Conservation (phyloP, 2,329 filamentous ascomycete genomes). For the Microcyclospora tardicrescens region DNA sequence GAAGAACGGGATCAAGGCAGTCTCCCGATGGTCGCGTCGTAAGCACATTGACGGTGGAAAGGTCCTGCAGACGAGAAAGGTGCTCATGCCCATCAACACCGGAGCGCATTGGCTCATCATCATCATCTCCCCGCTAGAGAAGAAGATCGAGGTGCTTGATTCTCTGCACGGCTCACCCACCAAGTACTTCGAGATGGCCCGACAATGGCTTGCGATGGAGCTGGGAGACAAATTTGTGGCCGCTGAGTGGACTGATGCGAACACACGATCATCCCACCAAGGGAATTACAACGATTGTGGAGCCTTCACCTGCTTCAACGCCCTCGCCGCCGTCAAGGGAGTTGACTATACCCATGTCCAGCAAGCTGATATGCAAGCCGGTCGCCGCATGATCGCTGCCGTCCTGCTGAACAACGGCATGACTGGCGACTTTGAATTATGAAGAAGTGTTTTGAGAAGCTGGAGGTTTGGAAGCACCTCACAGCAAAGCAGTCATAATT, state of each 20-base stretch:
- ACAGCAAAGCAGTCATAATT: too few species aligned
- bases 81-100: slow-evolving; percentile 54
- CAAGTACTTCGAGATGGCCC: slow-evolving; percentile 13
- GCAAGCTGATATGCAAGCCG: slow-evolving; percentile 13
- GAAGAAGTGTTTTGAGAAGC: neutral
- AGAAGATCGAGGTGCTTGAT: slow-evolving; percentile 56
- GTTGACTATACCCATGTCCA: slow-evolving; percentile 23
- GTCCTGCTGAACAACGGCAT: slow-evolving; percentile 57
- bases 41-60: slow-evolving; percentile 46
- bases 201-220: slow-evolving; percentile 46
- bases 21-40: slow-evolving; percentile 45
- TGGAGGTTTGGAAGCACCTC: too few species aligned
- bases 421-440: slow-evolving; percentile 39
- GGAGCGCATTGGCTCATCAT: slow-evolving; percentile 59
- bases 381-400: slow-evolving; percentile 44
- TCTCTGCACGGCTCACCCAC: slow-evolving; percentile 36
- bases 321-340: slow-evolving; percentile 46
- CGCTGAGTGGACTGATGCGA: slow-evolving; percentile 46
- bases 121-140: slow-evolving; percentile 48
- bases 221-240: slow-evolving; percentile 43
- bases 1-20: slow-evolving; percentile 34
- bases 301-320: slow-evolving; percentile 64
- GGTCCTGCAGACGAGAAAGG: slow-evolving; percentile 50
- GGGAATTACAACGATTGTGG: slow-evolving; percentile 62
- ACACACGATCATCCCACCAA: slow-evolving; percentile 43